A percentile compares a stretch with the other conserved stretches of the same genome.
Evolutionary conservation across 140 eudicot species (phyloP).

Genomic region (Oenanthe javanica): DNA sequence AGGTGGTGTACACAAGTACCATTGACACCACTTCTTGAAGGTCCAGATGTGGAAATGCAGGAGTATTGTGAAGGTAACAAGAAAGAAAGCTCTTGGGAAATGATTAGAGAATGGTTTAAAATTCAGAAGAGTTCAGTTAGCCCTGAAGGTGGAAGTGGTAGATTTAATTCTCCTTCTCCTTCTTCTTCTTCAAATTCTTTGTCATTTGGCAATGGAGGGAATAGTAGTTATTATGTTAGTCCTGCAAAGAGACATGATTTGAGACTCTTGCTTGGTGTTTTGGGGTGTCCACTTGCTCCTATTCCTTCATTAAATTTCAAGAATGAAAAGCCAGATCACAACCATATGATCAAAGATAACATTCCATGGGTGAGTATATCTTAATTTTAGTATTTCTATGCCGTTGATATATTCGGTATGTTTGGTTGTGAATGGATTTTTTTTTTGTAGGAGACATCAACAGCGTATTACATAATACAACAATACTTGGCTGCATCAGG

Average conservation of each 20-base stretch:
- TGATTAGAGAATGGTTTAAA: constrained; percentile 37
- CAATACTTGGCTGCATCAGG: constrained; percentile 67
- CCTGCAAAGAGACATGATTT: constrained; percentile 28
- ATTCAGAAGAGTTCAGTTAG: constrained; percentile 9
- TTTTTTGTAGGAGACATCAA: constrained; percentile 38
- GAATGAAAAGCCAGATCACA: constrained; percentile 6
- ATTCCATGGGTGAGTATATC: constrained; percentile 37
- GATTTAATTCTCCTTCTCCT: background rate
- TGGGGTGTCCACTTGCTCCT: constrained; percentile 76
- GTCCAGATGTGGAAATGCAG: constrained; percentile 38
- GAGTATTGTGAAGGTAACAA: constrained; percentile 19
- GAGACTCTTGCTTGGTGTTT: constrained; percentile 57
- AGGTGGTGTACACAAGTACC: constrained; percentile 37
- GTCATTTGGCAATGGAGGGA: background rate
- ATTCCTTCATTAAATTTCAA: constrained; percentile 25
- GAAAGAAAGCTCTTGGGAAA: constrained; percentile 43
- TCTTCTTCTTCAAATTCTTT: constrained; percentile 4
- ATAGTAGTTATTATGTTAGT: background rate
- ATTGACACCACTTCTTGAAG: constrained; percentile 49
- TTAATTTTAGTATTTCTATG: too few relatives aligned
- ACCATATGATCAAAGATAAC: constrained; percentile 29
- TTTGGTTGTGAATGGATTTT: background rate
- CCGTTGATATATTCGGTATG: background rate
- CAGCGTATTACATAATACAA: constrained; percentile 61
- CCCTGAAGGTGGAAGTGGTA: constrained; percentile 5